Base-by-base conservation (phyloP, 2,329 filamentous ascomycete genomes). In the Fusarium musae region DNA sequence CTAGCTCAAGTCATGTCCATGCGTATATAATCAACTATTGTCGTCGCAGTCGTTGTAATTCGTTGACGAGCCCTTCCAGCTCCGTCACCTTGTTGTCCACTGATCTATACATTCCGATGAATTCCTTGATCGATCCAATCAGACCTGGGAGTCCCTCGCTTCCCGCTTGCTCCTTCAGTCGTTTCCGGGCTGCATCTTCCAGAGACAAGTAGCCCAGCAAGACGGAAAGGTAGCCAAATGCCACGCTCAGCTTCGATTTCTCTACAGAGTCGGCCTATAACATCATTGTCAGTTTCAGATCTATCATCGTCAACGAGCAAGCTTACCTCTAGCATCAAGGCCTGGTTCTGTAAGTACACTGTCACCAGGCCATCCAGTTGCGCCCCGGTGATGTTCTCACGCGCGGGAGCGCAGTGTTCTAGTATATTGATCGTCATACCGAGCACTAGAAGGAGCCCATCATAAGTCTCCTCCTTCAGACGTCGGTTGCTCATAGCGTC, bases 391-490 rank as follows among this genome's bases (percentile, higher is more conserved):
- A 83, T 67, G 10, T 79, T 80, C 23, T 83, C 80, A 59, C 91
- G 86, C 17, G 93, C 91, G 28, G 85, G 80, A 21, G 90, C 85
- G 77, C 91, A 94, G 78, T 94, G 92, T 80, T 97, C 95, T 13
- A 93, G 89, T 61, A 98, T 88, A 78, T 98, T 98, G 81, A 97
- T 97, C 82, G 96, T 89, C 28, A 94, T 90, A 1, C 94, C 95
- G 43, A 97, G 85, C 59, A 93, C 88, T 46, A 98, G 86, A 54
- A 97, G 89, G 19, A 97, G 86, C 54, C 90, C 88, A 74, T 97
- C 92, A 59, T 95, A 83, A 3, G 86, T 82, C 28, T 85, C 84
- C 5, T 84, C 82, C 16, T 85, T 80, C 59, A 89, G 85, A n/a
- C 84, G 82, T 34, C 86, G 85, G 50, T 84, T 85, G 10, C 83